Conservation (phyloP, 139 green algal genomes). For the Chlamydomonas urium region DNA sequence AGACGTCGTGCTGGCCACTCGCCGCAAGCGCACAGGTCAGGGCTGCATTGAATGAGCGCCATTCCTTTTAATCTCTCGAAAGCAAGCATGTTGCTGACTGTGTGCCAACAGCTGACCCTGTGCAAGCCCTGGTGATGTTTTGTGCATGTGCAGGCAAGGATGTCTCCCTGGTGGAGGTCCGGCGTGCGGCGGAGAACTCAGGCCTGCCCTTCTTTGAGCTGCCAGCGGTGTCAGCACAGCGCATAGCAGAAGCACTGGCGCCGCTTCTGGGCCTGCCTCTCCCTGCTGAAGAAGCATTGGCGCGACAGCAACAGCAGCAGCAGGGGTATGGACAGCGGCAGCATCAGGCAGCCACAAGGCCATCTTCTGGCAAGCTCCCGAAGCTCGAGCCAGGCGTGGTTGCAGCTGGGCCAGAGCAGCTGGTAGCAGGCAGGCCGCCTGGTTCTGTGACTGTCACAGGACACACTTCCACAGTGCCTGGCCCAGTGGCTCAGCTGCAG, state of each 20-base stretch:
- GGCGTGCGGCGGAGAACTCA: background rate
- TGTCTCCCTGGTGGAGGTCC: conserved; percentile 4
- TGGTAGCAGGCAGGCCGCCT: background rate
- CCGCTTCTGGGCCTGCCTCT: conserved; percentile 17
- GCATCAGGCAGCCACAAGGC: background rate
- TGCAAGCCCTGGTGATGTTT: too few species aligned
- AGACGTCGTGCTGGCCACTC: conserved; percentile 24
- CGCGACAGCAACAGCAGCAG: background rate
- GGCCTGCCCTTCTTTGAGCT: conserved; percentile 22
- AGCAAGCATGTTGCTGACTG: too few species aligned
- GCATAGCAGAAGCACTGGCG: conserved; percentile 16
- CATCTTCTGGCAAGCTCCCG: too few species aligned
- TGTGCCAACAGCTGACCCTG: too few species aligned
- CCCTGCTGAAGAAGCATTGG: too few species aligned
- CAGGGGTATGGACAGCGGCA: background rate
- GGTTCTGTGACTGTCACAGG: background rate
- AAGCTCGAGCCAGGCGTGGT: too few species aligned
- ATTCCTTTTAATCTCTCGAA: too few species aligned
- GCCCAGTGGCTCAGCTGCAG: background rate
- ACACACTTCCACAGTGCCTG: background rate
- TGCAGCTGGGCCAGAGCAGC: too few species aligned
- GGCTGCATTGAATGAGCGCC: too few species aligned
- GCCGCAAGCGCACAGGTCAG: conserved; percentile 15
- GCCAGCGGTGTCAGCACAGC: conserved; percentile 7
- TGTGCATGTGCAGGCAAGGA: too few species aligned